Evolutionary conservation across 495 filamentous ascomycete genomes (phyloP), one percentile per base, ranked within the genome.

Genomic region (Aspergillus taichungensis): DNA sequence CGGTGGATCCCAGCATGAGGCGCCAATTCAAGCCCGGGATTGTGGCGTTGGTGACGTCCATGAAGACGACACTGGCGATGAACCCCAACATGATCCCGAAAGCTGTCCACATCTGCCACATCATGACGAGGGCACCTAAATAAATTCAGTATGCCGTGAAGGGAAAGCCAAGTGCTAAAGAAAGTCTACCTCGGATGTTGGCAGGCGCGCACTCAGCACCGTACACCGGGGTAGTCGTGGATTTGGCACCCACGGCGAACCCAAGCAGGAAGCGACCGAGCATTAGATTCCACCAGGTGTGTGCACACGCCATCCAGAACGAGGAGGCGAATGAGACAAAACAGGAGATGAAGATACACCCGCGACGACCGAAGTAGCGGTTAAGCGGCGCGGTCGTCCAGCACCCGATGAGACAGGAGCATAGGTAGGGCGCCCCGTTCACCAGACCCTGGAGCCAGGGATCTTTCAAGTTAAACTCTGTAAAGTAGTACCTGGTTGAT

Each of bases 71-170:
- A 53, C 88, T 88, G 34, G 84, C 76, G 41, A 72, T 75, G 1
- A 73, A 78, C 9, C 85, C 85, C 8, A 85, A 60, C 52, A 85
- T 75, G 48, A 86, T 85, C 37, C 84, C 84, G 49, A 88, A 88
- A 3, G 84, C 85, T 9, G 83, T 86, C 84, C 84, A 29, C 34
- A 34, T 10, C 7, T 5, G 14, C n/a, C 30, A 32, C 30, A 13
- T 13, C 8, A 40, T 13, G 7, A 6, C 13, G 3, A n/a, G 9
- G 12, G 18, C 10, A 12, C 40, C 34, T 32, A 43, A 24, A 2
- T 13, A 89, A 60, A 89, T 69, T 52, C 89, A 85, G 84, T 83
- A 88, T 7, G 68, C 73, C 84, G 89, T 89, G 30, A 84, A 80
- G 10, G 88, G 62, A 4, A 75, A 82, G 32, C 85, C 85, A 51